Base-by-base conservation (phyloP, 768 basidiomycete species). In the Tephrocybe sp. region DNA sequence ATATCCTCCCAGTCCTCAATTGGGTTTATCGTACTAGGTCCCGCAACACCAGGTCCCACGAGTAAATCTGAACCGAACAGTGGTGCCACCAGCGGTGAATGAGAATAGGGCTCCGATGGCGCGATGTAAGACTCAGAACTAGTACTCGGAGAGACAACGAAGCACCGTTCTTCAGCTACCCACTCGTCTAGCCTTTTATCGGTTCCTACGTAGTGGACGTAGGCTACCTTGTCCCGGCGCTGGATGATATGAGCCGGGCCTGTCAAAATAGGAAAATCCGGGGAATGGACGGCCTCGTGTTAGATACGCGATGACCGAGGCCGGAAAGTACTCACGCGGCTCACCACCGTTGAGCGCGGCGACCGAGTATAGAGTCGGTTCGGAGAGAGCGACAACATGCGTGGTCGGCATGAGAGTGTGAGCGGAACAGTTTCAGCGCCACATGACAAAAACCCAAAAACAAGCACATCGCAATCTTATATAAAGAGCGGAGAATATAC, bases 151-250 rank as follows among this genome's bases (percentile, higher is more conserved):
- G 52, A 44, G 9, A 54, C 62, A 38, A 63, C 64, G 41, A 63
- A 70, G 53, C 82, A 68, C 37, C 65, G 53, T 18, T 66, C 63
- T 54, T 76, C 77, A 3, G 78, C 68, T 18, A 87, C 68, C 89
- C 88, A 90, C 61, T 86, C 85, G 63, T 90, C 88, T 56, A 88
- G 69, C 11, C 85, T 75, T 63, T 86, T 86, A 70, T 91, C 88
- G 18, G 76, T 71, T 60, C 79, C 77, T 42, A 82, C 63, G 62
- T 86, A 89, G 69, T 88, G 87, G n/a, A 90, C 85, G 59, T 84
- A 86, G 49, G 79, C 77, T 49, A 81, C 75, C 9, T 69, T 77
- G 16, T 62, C 62, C 28, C 76, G 77, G 50, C 69, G 73, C 31
- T 81, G 74, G 22, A 87, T 66, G 47, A 89, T 68, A 18, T 78